phyloP scores from a whole-genome alignment of 768 basidiomycete species.

The Leccinum variicolor region DNA sequence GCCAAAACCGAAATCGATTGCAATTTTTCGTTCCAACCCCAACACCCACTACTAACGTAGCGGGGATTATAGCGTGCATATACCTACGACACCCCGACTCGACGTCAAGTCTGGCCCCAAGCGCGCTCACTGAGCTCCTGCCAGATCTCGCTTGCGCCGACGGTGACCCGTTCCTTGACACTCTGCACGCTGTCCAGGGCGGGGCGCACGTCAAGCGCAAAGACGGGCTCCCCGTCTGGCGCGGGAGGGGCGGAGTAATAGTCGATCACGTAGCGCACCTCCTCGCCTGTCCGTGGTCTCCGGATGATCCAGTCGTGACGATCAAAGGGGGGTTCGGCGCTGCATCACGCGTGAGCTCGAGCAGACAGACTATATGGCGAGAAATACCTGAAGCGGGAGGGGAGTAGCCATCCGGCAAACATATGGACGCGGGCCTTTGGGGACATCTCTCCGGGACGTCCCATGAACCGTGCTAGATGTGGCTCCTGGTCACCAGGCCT shows the following conservation, averaged over 20 bases:
- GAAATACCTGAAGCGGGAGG: slow-evolving; percentile 84
- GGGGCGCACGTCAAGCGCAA: slow-evolving; percentile 92
- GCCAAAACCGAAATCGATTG: no score
- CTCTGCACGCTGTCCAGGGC: slow-evolving; percentile 85
- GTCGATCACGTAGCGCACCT: slow-evolving; percentile 96
- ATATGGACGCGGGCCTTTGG: slow-evolving; percentile 91
- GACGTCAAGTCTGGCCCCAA: slow-evolving; percentile 21
- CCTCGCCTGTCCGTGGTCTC: slow-evolving; percentile 71
- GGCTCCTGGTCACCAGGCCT: slow-evolving; percentile 59
- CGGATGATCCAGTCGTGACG: slow-evolving; percentile 97
- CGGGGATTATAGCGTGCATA: not conserved
- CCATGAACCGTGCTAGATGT: slow-evolving; percentile 81
- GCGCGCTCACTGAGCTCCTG: slow-evolving; percentile 30
- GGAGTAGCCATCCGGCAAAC: slow-evolving; percentile 85
- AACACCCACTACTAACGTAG: no score
- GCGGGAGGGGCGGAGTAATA: slow-evolving; percentile 94
- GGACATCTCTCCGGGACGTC: slow-evolving; percentile 87
- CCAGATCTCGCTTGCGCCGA: slow-evolving; percentile 72
- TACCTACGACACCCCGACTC: slow-evolving; percentile 2
- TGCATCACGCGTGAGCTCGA: slow-evolving; percentile 31
- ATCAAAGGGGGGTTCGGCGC: slow-evolving; percentile 92
- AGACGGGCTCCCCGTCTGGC: slow-evolving; percentile 89
- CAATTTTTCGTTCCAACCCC: no score
- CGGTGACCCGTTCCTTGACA: slow-evolving; percentile 66
- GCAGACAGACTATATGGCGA: not conserved